A percentile compares a stretch with the other conserved stretches of the same genome.
Conservation (phyloP, 768 basidiomycete species). For the Pleurotus tuber-regium region DNA sequence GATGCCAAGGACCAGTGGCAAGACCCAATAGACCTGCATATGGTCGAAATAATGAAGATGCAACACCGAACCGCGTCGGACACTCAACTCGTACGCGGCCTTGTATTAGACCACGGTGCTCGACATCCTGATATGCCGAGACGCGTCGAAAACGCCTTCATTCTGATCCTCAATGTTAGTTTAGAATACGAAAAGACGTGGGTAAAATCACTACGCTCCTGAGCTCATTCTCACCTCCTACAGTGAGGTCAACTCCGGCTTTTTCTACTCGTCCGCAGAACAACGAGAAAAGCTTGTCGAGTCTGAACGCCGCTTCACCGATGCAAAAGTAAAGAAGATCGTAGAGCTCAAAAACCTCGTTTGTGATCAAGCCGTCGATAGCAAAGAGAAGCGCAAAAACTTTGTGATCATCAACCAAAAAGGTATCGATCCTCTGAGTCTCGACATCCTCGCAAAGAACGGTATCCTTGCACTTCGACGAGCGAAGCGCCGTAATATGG, state of each 20-base stretch:
- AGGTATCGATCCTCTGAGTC: slow-evolving; percentile 95
- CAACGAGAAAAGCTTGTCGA: slow-evolving; percentile 99
- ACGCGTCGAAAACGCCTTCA: slow-evolving; percentile 92
- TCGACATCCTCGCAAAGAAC: slow-evolving; percentile 95
- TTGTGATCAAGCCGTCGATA: slow-evolving; percentile 88
- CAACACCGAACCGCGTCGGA: slow-evolving; percentile 98
- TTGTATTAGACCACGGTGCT: slow-evolving; percentile 96
- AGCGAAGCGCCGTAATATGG: slow-evolving; percentile 99
- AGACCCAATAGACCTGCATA: slow-evolving; percentile 96
- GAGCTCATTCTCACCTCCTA: slow-evolving; percentile 18
- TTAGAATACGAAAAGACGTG: slow-evolving; percentile 99
- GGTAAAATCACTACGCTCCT: slow-evolving; percentile 31
- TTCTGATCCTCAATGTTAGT: slow-evolving; percentile 95
- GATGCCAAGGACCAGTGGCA: slow-evolving; percentile 66
- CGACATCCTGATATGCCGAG: slow-evolving; percentile 99
- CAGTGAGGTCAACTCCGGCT: slow-evolving; percentile 98
- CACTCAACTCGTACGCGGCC: slow-evolving; percentile 91
- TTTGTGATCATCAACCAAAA: slow-evolving; percentile 99
- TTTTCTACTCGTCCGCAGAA: slow-evolving; percentile 98
- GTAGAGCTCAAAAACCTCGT: slow-evolving; percentile 95
- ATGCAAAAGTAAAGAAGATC: slow-evolving; percentile 93
- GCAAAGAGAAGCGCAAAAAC: slow-evolving; percentile 75
- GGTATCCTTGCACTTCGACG: slow-evolving; percentile 92
- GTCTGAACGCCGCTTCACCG: slow-evolving; percentile 91
- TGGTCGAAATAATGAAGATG: slow-evolving; percentile 99